These are phyloP conservation scores for Catharanthus roseus DNA, from an alignment of 257 asterid species.

Conservation along the genomic window DNA sequence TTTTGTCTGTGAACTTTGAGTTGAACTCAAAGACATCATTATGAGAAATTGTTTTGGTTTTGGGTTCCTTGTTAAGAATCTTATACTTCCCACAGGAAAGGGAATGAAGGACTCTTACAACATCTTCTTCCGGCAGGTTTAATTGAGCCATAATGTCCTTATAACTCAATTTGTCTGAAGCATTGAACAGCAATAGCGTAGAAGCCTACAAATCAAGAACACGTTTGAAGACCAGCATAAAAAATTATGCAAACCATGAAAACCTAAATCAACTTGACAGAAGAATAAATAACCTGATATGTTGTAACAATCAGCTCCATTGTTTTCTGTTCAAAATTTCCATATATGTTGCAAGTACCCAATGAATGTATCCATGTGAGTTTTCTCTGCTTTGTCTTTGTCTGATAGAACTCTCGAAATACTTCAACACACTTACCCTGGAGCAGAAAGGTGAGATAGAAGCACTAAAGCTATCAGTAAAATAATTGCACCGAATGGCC, in stretches of 20 bases:
- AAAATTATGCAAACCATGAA: not conserved
- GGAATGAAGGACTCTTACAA: constrained; percentile 88
- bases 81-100: constrained; percentile 94
- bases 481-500: not conserved
- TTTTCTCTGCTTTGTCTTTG: constrained; percentile 97
- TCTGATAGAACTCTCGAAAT: constrained; percentile 89
- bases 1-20: constrained; percentile 86
- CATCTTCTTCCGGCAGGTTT: constrained; percentile 89
- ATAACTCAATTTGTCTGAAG: constrained; percentile 81
- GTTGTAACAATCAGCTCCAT: constrained; percentile 89
- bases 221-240: constrained; percentile 1
- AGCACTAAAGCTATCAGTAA: constrained; percentile 8
- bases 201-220: constrained; percentile 60
- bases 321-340: constrained; percentile 80
- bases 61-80: constrained; percentile 88
- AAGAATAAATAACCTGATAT: constrained; percentile 64
- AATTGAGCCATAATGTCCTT: constrained; percentile 85
- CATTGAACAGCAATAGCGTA: constrained; percentile 72
- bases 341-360: constrained; percentile 94
- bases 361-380: constrained; percentile 91
- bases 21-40: constrained; percentile 85
- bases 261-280: constrained; percentile 10
- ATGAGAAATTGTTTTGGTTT: constrained; percentile 69
- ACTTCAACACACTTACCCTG: constrained; percentile 96
- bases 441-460: constrained; percentile 8